A percentile compares a stretch with the other conserved stretches of the same genome.
phyloP scores from a whole-genome alignment of 1,139 yeast species.

The Saccharomycopsis phalli region DNA sequence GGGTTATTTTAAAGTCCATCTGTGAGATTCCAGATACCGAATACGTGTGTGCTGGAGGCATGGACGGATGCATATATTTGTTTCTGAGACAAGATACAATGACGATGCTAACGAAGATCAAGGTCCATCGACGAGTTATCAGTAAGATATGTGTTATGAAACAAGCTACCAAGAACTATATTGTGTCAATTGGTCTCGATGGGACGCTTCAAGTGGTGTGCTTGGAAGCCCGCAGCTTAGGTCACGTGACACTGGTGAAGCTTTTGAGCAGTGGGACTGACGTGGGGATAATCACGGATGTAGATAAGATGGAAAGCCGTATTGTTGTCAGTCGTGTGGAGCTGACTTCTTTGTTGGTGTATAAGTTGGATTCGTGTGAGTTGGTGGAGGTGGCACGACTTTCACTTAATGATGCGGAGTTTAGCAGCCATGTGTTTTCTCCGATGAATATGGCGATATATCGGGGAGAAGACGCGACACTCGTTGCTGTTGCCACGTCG shows the following conservation, averaged over 20 bases:
- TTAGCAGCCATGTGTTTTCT: constrained; percentile 57
- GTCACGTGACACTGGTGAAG: too few relatives aligned
- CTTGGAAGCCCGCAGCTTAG: too few relatives aligned
- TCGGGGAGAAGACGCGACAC: constrained; percentile 24
- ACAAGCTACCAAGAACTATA: constrained; percentile 24
- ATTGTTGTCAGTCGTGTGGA: constrained; percentile 52
- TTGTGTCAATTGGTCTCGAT: constrained; percentile 63
- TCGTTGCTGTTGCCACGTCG: constrained; percentile 56
- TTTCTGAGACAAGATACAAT: constrained; percentile 17
- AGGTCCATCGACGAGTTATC: constrained; percentile 36
- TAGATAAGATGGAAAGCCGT: too few relatives aligned
- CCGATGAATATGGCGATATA: constrained; percentile 40
- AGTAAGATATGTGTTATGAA: constrained; percentile 30
- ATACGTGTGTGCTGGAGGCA: constrained; percentile 25
- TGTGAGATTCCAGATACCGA: constrained; percentile 21
- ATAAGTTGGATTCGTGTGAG: constrained; percentile 24
- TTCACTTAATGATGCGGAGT: constrained; percentile 69
- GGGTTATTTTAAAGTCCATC: constrained; percentile 22
- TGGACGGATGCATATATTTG: constrained; percentile 26
- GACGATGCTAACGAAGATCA: constrained; percentile 21
- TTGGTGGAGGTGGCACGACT: constrained; percentile 36
- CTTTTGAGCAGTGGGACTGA: too few relatives aligned
- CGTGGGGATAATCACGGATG: too few relatives aligned
- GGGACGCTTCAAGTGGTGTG: too few relatives aligned
- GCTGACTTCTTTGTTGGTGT: constrained; percentile 47